These are phyloP conservation scores for Fusarium sp. DNA, from an alignment of 2,329 filamentous ascomycete genomes.

Conservation along the genomic window DNA sequence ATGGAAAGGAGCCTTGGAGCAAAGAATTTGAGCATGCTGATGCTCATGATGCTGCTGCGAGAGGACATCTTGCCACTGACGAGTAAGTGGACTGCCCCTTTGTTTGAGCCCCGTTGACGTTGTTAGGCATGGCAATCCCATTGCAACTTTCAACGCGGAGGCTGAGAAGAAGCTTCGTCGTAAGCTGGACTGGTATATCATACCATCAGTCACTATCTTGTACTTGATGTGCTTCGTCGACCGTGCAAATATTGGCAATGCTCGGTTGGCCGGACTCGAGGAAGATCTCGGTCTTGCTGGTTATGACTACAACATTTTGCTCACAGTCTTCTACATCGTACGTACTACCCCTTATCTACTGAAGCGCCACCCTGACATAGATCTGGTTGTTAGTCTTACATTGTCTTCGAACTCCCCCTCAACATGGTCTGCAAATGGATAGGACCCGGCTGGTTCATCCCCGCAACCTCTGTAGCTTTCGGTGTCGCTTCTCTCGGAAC, in stretches of 20 bases:
- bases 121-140: slow-evolving; percentile 3
- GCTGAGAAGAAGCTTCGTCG: slow-evolving; percentile 10
- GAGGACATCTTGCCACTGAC: slow-evolving; percentile 12
- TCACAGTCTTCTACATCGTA: slow-evolving; percentile 15
- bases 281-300: slow-evolving; percentile 67
- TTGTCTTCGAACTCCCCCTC: slow-evolving; percentile 71
- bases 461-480: slow-evolving; percentile 55
- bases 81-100: not conserved
- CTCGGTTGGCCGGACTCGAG: slow-evolving; percentile 60
- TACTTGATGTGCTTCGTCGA: slow-evolving; percentile 73
- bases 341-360: not conserved
- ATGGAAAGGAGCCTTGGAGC: not conserved
- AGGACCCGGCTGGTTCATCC: slow-evolving; percentile 72
- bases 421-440: slow-evolving; percentile 71
- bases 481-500: slow-evolving; percentile 10
- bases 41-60: slow-evolving; percentile 8
- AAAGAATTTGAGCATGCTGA: not conserved
- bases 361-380: not conserved
- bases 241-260: slow-evolving; percentile 75
- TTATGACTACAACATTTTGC: slow-evolving; percentile 30
- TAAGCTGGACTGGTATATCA: slow-evolving; percentile 11
- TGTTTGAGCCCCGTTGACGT: not conserved
- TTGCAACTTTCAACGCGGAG: not conserved
- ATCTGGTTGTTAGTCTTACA: slow-evolving; percentile 52
- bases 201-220: slow-evolving; percentile 21